Evolutionary conservation across 2,329 filamentous ascomycete species (phyloP), one percentile per base, ranked within the genome.

Genomic region (Septoria linicola): DNA sequence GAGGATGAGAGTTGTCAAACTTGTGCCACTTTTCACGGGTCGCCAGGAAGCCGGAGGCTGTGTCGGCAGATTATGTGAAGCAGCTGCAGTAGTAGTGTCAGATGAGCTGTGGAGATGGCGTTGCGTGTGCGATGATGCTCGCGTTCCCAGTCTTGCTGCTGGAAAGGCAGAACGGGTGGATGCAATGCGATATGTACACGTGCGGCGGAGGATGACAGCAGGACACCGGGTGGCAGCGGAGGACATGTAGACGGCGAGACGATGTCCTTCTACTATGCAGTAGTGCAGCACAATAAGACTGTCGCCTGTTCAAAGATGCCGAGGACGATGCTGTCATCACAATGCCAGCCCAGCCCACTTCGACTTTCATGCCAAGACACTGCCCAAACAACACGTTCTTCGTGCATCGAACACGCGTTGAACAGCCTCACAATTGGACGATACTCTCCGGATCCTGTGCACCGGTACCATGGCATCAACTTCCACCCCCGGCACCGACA

Each of bases 1-100:
- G 32, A 63, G 23, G 27, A 62, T 40, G 17, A 66, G 53, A 19
- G 51, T 47, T 8, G 59, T 41, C 7, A 60, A 55, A 41, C 63
- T 60, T 39, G 64, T 21, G 14, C 30, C 52, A 42, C 54, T 58
- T 32, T 41, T 21, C 14, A 43, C 32, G 47, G 54, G 51, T 25
- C 40, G 36, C 13, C 13, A 37, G n/a, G 19, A 25, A 35, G 43
- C 17, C 14, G n/a, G 45, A 14, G 20, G 45, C 27, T 48, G 34
- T 44, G 43, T 25, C 36, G 42, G 11, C 34, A 20, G 51, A 11
- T 35, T 48, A 17, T 11, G 27, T n/a, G n/a, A n/a, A n/a, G n/a
- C n/a, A n/a, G n/a, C n/a, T n/a, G n/a, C n/a, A n/a, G n/a, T n/a
- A n/a, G n/a, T n/a, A 23, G 41, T 11, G 31, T 44, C 20, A 34